These are phyloP conservation scores for Juncus effusus DNA, from an alignment of 176 grass and related monocot genomes.

Conservation along the genomic window DNA sequence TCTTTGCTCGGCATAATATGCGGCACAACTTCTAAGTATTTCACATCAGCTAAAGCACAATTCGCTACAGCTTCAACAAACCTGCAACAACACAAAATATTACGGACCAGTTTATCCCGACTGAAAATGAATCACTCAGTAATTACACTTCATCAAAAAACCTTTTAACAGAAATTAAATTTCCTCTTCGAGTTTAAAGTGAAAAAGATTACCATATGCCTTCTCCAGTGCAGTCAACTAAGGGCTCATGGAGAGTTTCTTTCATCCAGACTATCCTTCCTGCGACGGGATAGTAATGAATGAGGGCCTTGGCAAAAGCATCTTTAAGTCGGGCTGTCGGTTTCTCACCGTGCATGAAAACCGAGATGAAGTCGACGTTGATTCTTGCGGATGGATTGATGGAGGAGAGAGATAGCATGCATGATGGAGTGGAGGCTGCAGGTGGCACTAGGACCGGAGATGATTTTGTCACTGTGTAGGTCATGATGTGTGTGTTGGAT, in stretches of 20 bases:
- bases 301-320: slow-evolving; percentile 33
- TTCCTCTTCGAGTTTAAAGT: no score
- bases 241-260: neutral
- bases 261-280: slow-evolving; percentile 29
- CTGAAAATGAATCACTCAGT: no score
- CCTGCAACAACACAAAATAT: no score
- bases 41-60: slow-evolving; percentile 10
- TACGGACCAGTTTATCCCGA: no score
- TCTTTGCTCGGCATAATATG: slow-evolving; percentile 5
- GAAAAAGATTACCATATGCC: slow-evolving; percentile 28
- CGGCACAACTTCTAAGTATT: slow-evolving; percentile 13
- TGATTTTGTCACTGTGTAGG: slow-evolving; percentile 24
- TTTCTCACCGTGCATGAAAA: slow-evolving; percentile 22
- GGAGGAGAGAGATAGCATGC: slow-evolving; percentile 35
- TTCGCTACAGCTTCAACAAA: slow-evolving; percentile 1
- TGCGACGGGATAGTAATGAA: slow-evolving; percentile 42
- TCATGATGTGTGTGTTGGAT: slow-evolving; percentile 11
- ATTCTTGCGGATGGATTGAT: slow-evolving; percentile 31
- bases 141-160: no score
- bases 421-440: slow-evolving; percentile 17
- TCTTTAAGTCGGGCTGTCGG: neutral
- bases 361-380: slow-evolving; percentile 37
- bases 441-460: slow-evolving; percentile 31
- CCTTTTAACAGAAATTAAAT: no score
- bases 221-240: slow-evolving; percentile 30